Conservation (phyloP, 2,329 filamentous ascomycete species). For the Metarhizium album region DNA sequence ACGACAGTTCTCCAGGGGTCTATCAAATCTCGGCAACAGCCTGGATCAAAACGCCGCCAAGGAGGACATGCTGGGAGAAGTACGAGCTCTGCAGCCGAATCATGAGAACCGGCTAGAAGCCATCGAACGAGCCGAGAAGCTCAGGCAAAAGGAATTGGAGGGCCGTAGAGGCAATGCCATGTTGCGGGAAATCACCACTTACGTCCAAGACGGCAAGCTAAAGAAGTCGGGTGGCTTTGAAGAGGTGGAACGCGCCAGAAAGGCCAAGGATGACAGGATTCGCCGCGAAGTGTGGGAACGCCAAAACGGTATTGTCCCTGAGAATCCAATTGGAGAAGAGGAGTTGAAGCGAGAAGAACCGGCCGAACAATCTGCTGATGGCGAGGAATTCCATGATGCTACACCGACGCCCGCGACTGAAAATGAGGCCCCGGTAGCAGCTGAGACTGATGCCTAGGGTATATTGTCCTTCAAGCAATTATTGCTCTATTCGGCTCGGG, state of each 20-base stretch:
- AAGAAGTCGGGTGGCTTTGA: slow-evolving; percentile 96
- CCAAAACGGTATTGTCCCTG: slow-evolving; percentile 45
- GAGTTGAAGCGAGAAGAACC: slow-evolving; percentile 14
- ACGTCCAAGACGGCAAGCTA: slow-evolving; percentile 81
- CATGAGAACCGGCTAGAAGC: slow-evolving; percentile 89
- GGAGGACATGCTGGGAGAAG: slow-evolving; percentile 84
- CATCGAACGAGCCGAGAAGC: slow-evolving; percentile 92
- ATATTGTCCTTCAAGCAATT: background rate
- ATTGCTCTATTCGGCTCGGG: background rate
- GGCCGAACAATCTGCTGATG: slow-evolving; percentile 9
- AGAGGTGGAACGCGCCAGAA: slow-evolving; percentile 77
- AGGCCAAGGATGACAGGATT: slow-evolving; percentile 77
- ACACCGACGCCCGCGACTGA: slow-evolving; percentile 1
- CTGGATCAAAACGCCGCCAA: slow-evolving; percentile 72
- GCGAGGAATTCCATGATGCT: slow-evolving; percentile 9
- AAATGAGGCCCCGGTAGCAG: slow-evolving; percentile 1
- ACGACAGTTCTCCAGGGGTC: slow-evolving; percentile 43
- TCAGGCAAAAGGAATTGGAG: slow-evolving; percentile 79
- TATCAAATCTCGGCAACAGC: slow-evolving; percentile 41
- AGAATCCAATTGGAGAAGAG: slow-evolving; percentile 31
- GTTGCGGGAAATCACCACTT: slow-evolving; percentile 72
- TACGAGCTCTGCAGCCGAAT: slow-evolving; percentile 85
- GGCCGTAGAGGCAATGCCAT: slow-evolving; percentile 64
- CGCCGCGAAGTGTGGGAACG: slow-evolving; percentile 68
- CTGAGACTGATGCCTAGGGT: slow-evolving; percentile 3